A percentile compares a stretch with the other conserved stretches of the same genome.
Evolutionary conservation across 1,139 yeast genomes (phyloP).

Genomic region (Debaryomyces udenii): DNA sequence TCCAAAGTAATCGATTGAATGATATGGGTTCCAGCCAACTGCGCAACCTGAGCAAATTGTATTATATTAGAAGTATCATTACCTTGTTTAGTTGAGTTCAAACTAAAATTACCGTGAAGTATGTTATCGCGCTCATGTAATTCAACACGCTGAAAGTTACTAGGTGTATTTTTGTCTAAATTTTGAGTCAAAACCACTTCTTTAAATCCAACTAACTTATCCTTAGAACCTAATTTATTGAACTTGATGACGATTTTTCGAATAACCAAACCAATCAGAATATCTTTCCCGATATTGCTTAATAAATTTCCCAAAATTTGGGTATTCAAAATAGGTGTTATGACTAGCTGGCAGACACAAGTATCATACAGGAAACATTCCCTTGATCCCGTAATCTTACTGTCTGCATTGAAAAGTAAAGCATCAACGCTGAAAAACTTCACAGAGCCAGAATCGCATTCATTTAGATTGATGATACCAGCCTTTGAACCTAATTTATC

Average conservation of each 20-base stretch:
- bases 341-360: conserved; percentile 22
- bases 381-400: conserved; percentile 1
- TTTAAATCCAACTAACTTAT: conserved; percentile 10
- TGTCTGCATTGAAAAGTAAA: conserved; percentile 17
- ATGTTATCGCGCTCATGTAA: background rate
- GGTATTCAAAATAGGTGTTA: conserved; percentile 18
- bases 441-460: background rate
- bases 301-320: conserved; percentile 16
- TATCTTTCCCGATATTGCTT: conserved; percentile 9
- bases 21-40: conserved; percentile 27
- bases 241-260: conserved; percentile 17
- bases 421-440: conserved; percentile 16
- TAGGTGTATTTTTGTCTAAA: background rate
- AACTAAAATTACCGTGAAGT: background rate
- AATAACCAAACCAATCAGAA: conserved; percentile 15
- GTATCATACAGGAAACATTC: conserved; percentile 24
- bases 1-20: conserved; percentile 23
- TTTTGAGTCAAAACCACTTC: conserved; percentile 11
- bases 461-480: background rate
- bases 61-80: conserved; percentile 18
- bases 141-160: conserved; percentile 1
- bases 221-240: conserved; percentile 10
- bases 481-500: conserved; percentile 2
- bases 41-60: conserved; percentile 28
- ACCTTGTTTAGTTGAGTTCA: background rate